Percentiles rank a stretch among this genome's conserved stretches.
Conservation (phyloP, 202 grass and related monocot genomes). For the Schoenoplectus tabernaemontani region DNA sequence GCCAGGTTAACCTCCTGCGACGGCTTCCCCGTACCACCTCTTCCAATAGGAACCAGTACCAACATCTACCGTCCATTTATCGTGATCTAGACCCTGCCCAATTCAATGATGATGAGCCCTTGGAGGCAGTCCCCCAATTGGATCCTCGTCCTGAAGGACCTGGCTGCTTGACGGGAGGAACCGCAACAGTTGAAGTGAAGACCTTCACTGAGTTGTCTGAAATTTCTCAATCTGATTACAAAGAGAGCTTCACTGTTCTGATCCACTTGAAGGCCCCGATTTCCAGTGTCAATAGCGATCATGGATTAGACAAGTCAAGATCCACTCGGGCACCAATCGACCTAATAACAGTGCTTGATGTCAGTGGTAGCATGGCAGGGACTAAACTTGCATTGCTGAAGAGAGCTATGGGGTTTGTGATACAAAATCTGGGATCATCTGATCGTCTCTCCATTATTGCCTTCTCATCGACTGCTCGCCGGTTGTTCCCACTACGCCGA, state of each 20-base stretch:
- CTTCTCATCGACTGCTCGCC: constrained; percentile 77
- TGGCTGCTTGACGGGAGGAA: constrained; percentile 27
- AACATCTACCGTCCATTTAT: constrained; percentile 41
- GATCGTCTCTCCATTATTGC: constrained; percentile 77
- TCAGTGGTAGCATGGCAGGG: constrained; percentile 91
- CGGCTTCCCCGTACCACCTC: constrained; percentile 56
- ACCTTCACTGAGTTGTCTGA: constrained; percentile 64
- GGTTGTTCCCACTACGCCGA: constrained; percentile 65
- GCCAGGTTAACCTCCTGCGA: constrained; percentile 46
- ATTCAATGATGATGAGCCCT: constrained; percentile 76
- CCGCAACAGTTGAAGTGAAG: constrained; percentile 47
- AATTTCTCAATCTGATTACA: constrained; percentile 51
- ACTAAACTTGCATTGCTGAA: constrained; percentile 92
- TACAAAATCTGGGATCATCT: constrained; percentile 78
- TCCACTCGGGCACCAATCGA: constrained; percentile 60
- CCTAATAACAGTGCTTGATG: constrained; percentile 92
- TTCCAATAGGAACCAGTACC: constrained; percentile 36
- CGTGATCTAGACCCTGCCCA: constrained; percentile 40
- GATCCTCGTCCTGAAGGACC: constrained; percentile 17
- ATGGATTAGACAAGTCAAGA: constrained; percentile 13
- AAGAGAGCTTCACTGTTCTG: constrained; percentile 61
- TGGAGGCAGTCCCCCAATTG: constrained; percentile 35
- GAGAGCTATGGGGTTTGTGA: constrained; percentile 98
- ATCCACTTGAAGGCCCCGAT: constrained; percentile 77
- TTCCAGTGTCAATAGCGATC: constrained; percentile 13